These are phyloP conservation scores for Lactarius evosmus DNA, from an alignment of 768 basidiomycete genomes.

Conservation along the genomic window DNA sequence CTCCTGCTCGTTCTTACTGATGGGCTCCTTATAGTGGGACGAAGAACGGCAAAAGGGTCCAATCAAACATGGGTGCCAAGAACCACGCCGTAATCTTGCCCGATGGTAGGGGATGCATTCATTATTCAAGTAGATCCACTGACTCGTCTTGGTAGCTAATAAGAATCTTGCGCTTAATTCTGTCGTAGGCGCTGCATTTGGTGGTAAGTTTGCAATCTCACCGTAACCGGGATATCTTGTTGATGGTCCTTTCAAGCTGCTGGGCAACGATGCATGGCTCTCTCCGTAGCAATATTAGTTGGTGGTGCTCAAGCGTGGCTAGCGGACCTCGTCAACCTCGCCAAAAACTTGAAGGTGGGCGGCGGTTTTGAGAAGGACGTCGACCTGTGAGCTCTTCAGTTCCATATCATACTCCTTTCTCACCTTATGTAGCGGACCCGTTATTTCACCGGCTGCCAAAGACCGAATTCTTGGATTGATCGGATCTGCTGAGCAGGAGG, in stretches of 20 bases:
- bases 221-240: slow-evolving; percentile 27
- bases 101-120: slow-evolving; percentile 58
- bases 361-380: slow-evolving; percentile 87
- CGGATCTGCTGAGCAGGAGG: slow-evolving; percentile 69
- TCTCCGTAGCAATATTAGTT: slow-evolving; percentile 87
- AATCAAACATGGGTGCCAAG: slow-evolving; percentile 92
- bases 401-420: slow-evolving; percentile 5
- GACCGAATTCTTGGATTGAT: slow-evolving; percentile 73
- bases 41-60: slow-evolving; percentile 66
- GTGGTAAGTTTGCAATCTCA: slow-evolving; percentile 46
- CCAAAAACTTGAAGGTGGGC: slow-evolving; percentile 73
- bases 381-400: slow-evolving; percentile 62
- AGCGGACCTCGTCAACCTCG: slow-evolving; percentile 79
- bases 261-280: slow-evolving; percentile 96
- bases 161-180: slow-evolving; percentile 90
- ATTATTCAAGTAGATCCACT: neutral
- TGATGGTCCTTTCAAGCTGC: slow-evolving; percentile 56
- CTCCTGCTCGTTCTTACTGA: slow-evolving; percentile 15
- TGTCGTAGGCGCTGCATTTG: slow-evolving; percentile 90
- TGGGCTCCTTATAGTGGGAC: slow-evolving; percentile 56
- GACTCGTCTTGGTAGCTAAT: slow-evolving; percentile 56
- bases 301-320: slow-evolving; percentile 80
- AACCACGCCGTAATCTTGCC: slow-evolving; percentile 94
- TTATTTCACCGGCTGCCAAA: slow-evolving; percentile 83
- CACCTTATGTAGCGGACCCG: slow-evolving; percentile 52